phyloP scores from a whole-genome alignment of 2,329 filamentous ascomycete genomes.

The Fusarium sp. region DNA sequence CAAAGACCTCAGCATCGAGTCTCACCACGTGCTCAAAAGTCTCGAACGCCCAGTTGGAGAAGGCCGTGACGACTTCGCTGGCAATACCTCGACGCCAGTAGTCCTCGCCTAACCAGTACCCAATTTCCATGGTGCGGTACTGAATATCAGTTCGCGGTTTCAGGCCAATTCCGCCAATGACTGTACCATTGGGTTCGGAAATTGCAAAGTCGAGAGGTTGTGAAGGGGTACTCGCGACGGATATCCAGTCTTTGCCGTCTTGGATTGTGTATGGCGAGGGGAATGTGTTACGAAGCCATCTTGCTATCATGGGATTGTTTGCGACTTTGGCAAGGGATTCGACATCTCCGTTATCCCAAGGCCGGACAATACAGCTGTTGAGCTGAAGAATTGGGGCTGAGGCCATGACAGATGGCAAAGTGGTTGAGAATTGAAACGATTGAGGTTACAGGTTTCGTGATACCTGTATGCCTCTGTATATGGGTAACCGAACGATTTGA shows the following conservation, averaged over 20 bases:
- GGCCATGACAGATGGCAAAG: too few species aligned
- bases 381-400: not conserved
- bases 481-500: too few species aligned
- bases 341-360: not conserved
- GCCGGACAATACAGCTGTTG: not conserved
- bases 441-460: too few species aligned
- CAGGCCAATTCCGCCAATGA: not conserved
- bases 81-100: slow-evolving; percentile 1
- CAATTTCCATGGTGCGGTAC: slow-evolving; percentile 8
- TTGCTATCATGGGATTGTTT: not conserved
- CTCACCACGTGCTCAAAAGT: not conserved
- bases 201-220: slow-evolving; percentile 1
- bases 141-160: slow-evolving; percentile 3
- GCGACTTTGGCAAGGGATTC: slow-evolving; percentile 2
- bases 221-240: not conserved
- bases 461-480: too few species aligned
- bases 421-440: too few species aligned
- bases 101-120: slow-evolving; percentile 2
- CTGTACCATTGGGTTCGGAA: not conserved
- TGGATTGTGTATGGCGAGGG: not conserved
- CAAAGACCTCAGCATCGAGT: slow-evolving; percentile 4
- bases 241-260: slow-evolving; percentile 6
- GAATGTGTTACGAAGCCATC: not conserved
- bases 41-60: not conserved
- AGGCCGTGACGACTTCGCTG: not conserved